Evolutionary conservation across 1,284 basidiomycete genomes (phyloP).

Genomic region (Marasmius tenuissimus): DNA sequence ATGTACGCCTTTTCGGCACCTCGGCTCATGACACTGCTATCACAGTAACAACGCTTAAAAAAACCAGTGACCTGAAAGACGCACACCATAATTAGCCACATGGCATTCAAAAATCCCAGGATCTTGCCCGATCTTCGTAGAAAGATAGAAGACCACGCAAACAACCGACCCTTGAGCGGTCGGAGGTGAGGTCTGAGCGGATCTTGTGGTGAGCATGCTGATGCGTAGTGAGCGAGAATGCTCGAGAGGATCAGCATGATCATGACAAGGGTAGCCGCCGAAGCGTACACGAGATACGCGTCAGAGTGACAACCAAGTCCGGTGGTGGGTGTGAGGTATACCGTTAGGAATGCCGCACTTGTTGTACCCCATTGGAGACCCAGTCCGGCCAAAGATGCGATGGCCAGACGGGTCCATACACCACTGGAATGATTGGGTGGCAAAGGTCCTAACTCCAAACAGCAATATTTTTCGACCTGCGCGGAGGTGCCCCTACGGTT

Average conservation of each 20-base stretch:
- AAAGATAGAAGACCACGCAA: conserved; percentile 18
- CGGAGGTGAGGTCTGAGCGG: too few relatives aligned
- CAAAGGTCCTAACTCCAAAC: background rate
- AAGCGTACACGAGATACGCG: conserved; percentile 36
- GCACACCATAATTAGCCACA: conserved; percentile 29
- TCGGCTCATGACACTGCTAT: conserved; percentile 31
- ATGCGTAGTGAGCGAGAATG: conserved; percentile 31
- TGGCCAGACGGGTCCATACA: conserved; percentile 28
- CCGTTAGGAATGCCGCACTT: conserved; percentile 31
- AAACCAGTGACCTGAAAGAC: conserved; percentile 35
- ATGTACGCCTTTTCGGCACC: conserved; percentile 22
- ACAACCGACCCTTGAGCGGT: conserved; percentile 1
- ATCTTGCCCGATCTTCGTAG: conserved; percentile 31
- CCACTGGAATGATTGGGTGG: conserved; percentile 23
- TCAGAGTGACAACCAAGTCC: conserved; percentile 41
- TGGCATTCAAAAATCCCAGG: conserved; percentile 28
- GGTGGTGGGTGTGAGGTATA: conserved; percentile 38
- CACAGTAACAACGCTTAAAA: conserved; percentile 36
- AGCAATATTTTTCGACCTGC: conserved; percentile 28
- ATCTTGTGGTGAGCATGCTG: background rate
- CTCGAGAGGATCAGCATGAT: conserved; percentile 36
- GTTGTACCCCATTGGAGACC: conserved; percentile 41
- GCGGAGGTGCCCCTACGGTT: conserved; percentile 18
- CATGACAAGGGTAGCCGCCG: conserved; percentile 36
- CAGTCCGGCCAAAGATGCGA: conserved; percentile 33